Evolutionary conservation across 73 alveolate species (phyloP).

Genomic region (Paramecium bursaria): DNA sequence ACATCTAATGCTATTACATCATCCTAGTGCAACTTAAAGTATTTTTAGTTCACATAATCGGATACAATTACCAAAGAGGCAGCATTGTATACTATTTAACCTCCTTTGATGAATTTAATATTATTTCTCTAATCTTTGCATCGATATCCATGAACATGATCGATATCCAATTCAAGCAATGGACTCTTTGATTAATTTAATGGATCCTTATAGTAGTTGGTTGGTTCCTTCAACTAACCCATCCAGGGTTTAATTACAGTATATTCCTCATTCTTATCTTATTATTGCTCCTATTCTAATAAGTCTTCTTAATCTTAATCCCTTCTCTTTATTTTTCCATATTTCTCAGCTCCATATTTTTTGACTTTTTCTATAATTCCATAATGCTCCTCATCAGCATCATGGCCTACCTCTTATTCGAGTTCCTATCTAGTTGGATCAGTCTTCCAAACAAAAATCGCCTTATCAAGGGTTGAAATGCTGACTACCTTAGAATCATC

Average conservation of each 20-base stretch:
- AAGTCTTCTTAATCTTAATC: constrained; percentile 70
- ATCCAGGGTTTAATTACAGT: constrained; percentile 85
- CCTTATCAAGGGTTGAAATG: constrained; percentile 97
- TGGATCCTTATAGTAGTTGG: constrained; percentile 81
- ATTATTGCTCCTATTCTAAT: constrained; percentile 76
- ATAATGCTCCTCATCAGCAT: constrained; percentile 5
- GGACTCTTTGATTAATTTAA: constrained; percentile 87
- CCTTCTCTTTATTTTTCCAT: constrained; percentile 72
- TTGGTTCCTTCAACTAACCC: constrained; percentile 91
- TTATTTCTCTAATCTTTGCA: constrained; percentile 93
- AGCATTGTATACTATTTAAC: constrained; percentile 87
- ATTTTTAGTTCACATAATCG: constrained; percentile 78
- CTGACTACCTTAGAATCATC: constrained; percentile 89
- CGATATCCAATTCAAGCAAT: constrained; percentile 81
- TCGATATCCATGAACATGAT: constrained; percentile 96
- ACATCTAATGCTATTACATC: constrained; percentile 88
- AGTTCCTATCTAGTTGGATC: constrained; percentile 71
- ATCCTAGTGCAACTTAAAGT: constrained; percentile 82
- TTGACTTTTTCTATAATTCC: constrained; percentile 64
- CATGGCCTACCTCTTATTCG: constrained; percentile 13
- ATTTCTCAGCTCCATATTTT: constrained; percentile 66
- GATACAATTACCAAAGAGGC: constrained; percentile 90
- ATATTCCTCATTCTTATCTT: constrained; percentile 88
- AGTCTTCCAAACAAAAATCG: constrained; percentile 95
- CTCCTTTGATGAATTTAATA: constrained; percentile 78